These are phyloP conservation scores for Mycena citricolor DNA, from an alignment of 1,284 basidiomycete species.

Conservation along the genomic window DNA sequence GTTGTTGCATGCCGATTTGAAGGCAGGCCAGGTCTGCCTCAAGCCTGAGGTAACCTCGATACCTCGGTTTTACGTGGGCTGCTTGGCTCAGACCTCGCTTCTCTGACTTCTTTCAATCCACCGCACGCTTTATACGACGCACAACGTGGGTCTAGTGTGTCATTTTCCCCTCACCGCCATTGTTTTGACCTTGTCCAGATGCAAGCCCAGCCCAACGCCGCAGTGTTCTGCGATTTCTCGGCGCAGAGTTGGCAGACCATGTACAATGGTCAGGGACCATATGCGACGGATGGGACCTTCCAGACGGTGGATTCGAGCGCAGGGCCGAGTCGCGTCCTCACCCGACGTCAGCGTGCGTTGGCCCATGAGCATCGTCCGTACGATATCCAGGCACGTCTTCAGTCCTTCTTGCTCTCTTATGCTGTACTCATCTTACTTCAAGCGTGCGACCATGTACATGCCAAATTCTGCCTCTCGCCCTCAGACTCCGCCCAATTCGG, in stretches of 20 bases:
- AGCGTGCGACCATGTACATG: slow-evolving; percentile 34
- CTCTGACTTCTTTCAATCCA: too few species aligned
- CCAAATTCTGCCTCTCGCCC: slow-evolving; percentile 40
- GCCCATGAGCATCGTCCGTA: slow-evolving; percentile 35
- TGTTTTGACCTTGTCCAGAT: too few species aligned
- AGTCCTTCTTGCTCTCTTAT: slow-evolving; percentile 2
- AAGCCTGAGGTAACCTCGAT: too few species aligned
- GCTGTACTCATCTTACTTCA: slow-evolving; percentile 13
- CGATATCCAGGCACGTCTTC: slow-evolving; percentile 22
- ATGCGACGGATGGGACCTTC: slow-evolving; percentile 19
- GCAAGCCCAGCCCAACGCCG: background rate
- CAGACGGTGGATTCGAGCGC: slow-evolving; percentile 47
- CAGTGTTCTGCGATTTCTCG: background rate
- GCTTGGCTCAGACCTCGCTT: too few species aligned
- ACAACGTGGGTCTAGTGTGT: background rate
- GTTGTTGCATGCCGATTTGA: too few species aligned
- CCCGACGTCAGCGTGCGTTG: slow-evolving; percentile 47
- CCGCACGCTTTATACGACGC: background rate
- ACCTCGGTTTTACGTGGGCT: too few species aligned
- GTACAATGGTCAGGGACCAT: slow-evolving; percentile 8
- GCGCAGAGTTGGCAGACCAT: background rate
- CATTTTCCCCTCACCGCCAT: slow-evolving; percentile 1
- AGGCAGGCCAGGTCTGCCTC: too few species aligned
- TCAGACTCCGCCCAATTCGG: slow-evolving; percentile 37
- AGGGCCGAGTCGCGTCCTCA: slow-evolving; percentile 52